These are phyloP conservation scores for Aspergillus cavernicola DNA, from an alignment of 495 filamentous ascomycete genomes.

Conservation along the genomic window DNA sequence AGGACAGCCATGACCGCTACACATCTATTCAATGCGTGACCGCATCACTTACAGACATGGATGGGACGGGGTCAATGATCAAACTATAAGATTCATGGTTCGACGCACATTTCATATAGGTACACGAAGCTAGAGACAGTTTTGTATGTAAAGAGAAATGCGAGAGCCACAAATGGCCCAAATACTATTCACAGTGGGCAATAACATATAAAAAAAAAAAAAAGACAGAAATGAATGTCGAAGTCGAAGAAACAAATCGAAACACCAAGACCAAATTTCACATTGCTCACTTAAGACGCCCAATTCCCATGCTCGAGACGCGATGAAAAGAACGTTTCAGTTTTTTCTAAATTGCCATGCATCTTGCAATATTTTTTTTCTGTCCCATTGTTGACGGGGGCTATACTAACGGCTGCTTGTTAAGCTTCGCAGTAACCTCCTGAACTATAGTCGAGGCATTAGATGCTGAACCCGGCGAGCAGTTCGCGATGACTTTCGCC, in stretches of 20 bases:
- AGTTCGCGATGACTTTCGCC: slow-evolving; percentile 38
- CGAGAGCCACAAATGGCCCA: neutral
- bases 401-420: slow-evolving; percentile 13
- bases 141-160: slow-evolving; percentile 2
- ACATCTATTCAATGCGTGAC: no score
- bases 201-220: no score
- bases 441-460: slow-evolving; percentile 26
- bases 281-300: slow-evolving; percentile 24
- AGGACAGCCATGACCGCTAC: no score
- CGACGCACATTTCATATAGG: neutral
- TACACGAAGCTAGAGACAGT: neutral
- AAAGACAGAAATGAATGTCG: slow-evolving; percentile 14
- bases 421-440: slow-evolving; percentile 15
- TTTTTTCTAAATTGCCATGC: neutral
- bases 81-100: neutral
- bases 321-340: neutral
- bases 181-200: no score
- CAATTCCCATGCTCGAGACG: slow-evolving; percentile 16
- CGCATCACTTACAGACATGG: no score
- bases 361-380: neutral
- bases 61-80: no score
- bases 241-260: neutral
- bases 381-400: neutral
- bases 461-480: slow-evolving; percentile 15
- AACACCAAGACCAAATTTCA: slow-evolving; percentile 29